These are phyloP conservation scores for Mycena maculata DNA, from an alignment of 768 basidiomycete species.

Conservation along the genomic window DNA sequence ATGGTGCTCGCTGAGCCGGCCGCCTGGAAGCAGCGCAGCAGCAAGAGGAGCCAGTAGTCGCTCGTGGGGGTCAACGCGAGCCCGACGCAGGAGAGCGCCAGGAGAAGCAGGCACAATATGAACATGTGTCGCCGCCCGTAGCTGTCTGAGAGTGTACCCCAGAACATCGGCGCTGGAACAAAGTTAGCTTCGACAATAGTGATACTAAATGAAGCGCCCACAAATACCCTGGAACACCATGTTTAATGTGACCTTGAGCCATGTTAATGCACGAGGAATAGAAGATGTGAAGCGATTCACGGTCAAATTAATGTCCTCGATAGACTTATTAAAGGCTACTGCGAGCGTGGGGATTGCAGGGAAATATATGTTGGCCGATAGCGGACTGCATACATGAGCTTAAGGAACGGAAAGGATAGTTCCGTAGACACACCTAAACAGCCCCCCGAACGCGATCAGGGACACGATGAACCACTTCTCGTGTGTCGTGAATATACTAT, in stretches of 20 bases:
- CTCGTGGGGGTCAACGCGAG: conserved; percentile 60
- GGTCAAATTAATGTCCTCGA: conserved; percentile 82
- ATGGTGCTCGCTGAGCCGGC: conserved; percentile 84
- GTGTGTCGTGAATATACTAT: conserved; percentile 32
- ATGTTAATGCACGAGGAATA: not conserved
- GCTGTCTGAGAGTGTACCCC: conserved; percentile 77
- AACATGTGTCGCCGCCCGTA: conserved; percentile 73
- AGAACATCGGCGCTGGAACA: conserved; percentile 67
- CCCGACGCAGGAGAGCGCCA: conserved; percentile 76
- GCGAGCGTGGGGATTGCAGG: conserved; percentile 82
- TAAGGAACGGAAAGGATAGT: not conserved
- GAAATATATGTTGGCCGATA: conserved; percentile 84
- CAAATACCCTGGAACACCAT: conserved; percentile 76
- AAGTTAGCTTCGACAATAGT: not conserved
- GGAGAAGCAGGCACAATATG: conserved; percentile 69
- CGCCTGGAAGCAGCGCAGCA: conserved; percentile 83
- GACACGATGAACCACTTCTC: conserved; percentile 39
- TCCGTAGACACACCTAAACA: conserved; percentile 31
- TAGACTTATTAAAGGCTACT: conserved; percentile 70
- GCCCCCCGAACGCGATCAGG: conserved; percentile 31
- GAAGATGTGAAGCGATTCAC: conserved; percentile 48
- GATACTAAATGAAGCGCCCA: conserved; percentile 40
- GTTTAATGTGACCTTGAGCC: conserved; percentile 68
- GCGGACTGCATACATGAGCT: conserved; percentile 55
- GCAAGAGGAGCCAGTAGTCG: conserved; percentile 82